Evolutionary conservation across 768 basidiomycete species (phyloP).

Genomic region (Exidia glandulosa): DNA sequence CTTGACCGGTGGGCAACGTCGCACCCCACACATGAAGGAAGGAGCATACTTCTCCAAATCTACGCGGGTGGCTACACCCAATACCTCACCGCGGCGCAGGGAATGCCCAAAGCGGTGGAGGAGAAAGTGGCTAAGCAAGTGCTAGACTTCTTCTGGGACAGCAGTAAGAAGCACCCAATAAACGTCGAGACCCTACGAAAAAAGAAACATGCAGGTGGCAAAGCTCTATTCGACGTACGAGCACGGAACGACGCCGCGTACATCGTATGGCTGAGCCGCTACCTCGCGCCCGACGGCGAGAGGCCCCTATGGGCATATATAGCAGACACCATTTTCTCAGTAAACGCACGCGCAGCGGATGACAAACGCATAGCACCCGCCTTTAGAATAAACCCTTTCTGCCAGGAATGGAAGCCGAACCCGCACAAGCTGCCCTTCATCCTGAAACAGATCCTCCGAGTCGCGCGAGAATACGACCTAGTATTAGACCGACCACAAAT

Average conservation of each 20-base stretch:
- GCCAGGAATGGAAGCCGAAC: neutral
- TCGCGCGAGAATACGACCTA: neutral
- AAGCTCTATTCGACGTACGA: neutral
- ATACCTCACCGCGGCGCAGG: slow-evolving; percentile 24
- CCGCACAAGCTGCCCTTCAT: neutral
- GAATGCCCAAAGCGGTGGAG: slow-evolving; percentile 22
- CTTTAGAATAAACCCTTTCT: neutral
- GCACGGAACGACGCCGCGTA: neutral
- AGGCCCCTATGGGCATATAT: slow-evolving; percentile 19
- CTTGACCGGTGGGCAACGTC: slow-evolving; percentile 17
- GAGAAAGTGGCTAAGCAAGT: slow-evolving; percentile 11
- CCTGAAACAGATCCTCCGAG: neutral
- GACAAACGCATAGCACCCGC: neutral
- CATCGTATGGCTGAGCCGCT: slow-evolving; percentile 9
- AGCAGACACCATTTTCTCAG: slow-evolving; percentile 10
- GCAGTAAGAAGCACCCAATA: neutral
- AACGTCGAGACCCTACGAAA: neutral
- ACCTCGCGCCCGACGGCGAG: slow-evolving; percentile 7
- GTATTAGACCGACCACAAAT: neutral
- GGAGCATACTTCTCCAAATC: slow-evolving; percentile 16
- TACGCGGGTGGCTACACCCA: slow-evolving; percentile 22
- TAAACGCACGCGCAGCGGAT: neutral
- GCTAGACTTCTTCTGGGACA: slow-evolving; percentile 18
- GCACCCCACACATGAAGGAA: slow-evolving; percentile 21
- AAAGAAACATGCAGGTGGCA: slow-evolving; percentile 1